phyloP scores from a whole-genome alignment of 306 rosid species.

The Pachyrhizus erosus region DNA sequence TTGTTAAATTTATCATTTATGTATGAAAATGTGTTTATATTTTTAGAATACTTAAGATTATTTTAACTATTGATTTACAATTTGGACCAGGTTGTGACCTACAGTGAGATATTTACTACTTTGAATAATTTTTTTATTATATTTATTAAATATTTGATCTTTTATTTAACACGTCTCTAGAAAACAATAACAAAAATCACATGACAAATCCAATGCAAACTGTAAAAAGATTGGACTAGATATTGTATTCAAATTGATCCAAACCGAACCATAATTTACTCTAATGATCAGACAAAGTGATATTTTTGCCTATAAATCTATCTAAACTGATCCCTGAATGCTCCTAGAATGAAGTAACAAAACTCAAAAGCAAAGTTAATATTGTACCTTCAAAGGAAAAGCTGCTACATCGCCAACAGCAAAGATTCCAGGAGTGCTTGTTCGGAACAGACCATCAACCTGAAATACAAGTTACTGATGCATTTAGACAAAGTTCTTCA shows the following conservation, averaged over 20 bases:
- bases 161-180: background rate
- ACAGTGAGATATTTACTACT: background rate
- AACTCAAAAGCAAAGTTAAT: slow-evolving; percentile 26
- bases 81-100: background rate
- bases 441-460: slow-evolving; percentile 91
- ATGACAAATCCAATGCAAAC: background rate
- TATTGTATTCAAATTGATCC: background rate
- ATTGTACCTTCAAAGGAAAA: slow-evolving; percentile 80
- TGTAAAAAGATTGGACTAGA: background rate
- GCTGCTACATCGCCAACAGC: slow-evolving; percentile 94
- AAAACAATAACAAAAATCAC: background rate
- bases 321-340: background rate
- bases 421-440: slow-evolving; percentile 79
- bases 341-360: background rate
- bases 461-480: slow-evolving; percentile 44
- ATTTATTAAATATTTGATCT: background rate
- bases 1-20: background rate
- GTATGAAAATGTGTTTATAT: slow-evolving; percentile 34
- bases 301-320: background rate
- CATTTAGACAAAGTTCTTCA: slow-evolving; percentile 18
- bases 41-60: background rate
- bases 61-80: background rate
- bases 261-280: background rate
- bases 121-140: background rate
- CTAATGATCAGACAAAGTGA: background rate